Evolutionary conservation across 1,284 basidiomycete species (phyloP), one percentile per base, ranked within the genome.

Genomic region (Pterulicium gracile): DNA sequence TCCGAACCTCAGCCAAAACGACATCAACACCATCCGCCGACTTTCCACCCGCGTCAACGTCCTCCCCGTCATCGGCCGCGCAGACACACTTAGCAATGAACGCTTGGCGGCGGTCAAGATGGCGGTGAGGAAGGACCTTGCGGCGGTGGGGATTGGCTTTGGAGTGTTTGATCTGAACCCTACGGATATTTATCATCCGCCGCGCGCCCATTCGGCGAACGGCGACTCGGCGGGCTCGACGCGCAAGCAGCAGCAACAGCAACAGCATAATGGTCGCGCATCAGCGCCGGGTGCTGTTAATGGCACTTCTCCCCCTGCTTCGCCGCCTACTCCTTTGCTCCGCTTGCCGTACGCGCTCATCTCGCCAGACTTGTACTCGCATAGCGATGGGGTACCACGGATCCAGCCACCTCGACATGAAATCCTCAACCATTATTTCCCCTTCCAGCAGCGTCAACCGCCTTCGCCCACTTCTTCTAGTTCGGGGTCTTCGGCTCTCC

Each of bases 11-110:
- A 81, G 82, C 47, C 68, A 77, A 40, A 75, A 84, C 51, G 93
- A 97, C 68, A 86, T 96, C 57, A 79, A 82, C 58, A 88, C 90
- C 58, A 96, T 97, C 69, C 80, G 87, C 56, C 77, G 87, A 44
- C 72, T 97, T 53, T 93, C 92, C 60, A 77, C 81, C 55, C 85
- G 91, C 58, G 92, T 96, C 65, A 97, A 97, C 67, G 81, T 97
- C 47, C 86, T 97, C 53, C 93, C 94, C 48, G 89, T 97, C 56
- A 86, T 97, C 56, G 88, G 92, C 52, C 85, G 91, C 57, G 84
- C 90, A 41, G 94, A 97, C 67, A 82, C 84, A 47, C 74, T 97
- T 56, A 91, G 91, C 44, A 93, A 93, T 62, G 92, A 96, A 57
- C 78, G 83, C 49, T 73, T 90, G 46, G 73, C 75, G 41, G 75